Evolutionary conservation across 208 protist species (phyloP).

Genomic region (Wallacemonas sp.): DNA sequence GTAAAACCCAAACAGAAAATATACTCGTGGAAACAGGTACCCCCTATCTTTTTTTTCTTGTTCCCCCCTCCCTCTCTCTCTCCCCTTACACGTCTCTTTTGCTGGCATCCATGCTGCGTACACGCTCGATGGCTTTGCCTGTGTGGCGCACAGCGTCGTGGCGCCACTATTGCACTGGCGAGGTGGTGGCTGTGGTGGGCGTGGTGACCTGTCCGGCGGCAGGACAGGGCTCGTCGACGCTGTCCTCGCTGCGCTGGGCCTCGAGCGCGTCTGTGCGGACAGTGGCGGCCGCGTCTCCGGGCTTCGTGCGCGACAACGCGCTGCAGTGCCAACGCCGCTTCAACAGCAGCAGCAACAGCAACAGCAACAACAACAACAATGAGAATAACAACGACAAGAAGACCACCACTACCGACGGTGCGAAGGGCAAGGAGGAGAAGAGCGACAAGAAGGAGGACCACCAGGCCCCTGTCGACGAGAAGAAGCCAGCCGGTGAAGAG

Average conservation of each 20-base stretch:
- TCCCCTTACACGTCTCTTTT: too few relatives aligned
- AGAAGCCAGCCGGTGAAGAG: slow-evolving; percentile 11
- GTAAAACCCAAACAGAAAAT: too few relatives aligned
- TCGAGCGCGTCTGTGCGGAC: not conserved
- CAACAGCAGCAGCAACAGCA: slow-evolving; percentile 14
- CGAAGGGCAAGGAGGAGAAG: slow-evolving; percentile 2
- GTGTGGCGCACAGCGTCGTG: not conserved
- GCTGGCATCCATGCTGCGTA: not conserved
- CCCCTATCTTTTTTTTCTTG: slow-evolving; percentile 21
- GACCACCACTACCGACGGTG: too few relatives aligned
- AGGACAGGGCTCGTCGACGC: too few relatives aligned
- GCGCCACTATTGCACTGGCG: not conserved
- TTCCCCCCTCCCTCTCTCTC: too few relatives aligned
- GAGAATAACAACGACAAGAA: slow-evolving; percentile 22
- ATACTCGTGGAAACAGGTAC: not conserved
- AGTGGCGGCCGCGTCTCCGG: too few relatives aligned
- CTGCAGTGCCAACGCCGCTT: slow-evolving; percentile 19
- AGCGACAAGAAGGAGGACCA: not conserved
- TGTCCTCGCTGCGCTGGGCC: not conserved
- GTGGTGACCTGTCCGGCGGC: too few relatives aligned
- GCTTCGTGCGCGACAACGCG: too few relatives aligned
- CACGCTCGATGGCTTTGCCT: not conserved
- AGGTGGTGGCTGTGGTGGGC: not conserved
- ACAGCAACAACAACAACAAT: slow-evolving; percentile 16
- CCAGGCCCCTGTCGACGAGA: not conserved